Percentiles rank a stretch among this genome's conserved stretches.
Conservation (phyloP, 2,329 filamentous ascomycete species). For the Keithomyces neogunnii region DNA sequence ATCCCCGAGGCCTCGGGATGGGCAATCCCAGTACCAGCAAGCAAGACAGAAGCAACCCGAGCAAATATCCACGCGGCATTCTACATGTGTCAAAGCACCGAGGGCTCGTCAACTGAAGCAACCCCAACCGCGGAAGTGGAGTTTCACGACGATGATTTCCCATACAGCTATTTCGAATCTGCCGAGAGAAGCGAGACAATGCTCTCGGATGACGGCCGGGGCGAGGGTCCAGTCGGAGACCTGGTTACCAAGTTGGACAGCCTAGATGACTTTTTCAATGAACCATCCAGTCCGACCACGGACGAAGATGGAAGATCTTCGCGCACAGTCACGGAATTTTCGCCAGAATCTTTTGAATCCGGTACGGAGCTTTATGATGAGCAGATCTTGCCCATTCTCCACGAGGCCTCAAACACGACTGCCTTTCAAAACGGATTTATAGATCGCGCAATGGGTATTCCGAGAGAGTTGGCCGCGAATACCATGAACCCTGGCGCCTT, state of each 20-base stretch:
- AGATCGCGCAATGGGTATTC: conserved; percentile 56
- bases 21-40: conserved; percentile 89
- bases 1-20: conserved; percentile 94
- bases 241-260: conserved; percentile 74
- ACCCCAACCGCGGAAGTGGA: conserved; percentile 78
- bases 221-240: conserved; percentile 63
- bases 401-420: conserved; percentile 71
- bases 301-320: conserved; percentile 53
- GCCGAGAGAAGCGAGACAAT: conserved; percentile 77
- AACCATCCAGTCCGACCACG: conserved; percentile 50
- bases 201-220: conserved; percentile 75
- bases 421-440: conserved; percentile 86
- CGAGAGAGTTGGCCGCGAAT: conserved; percentile 51
- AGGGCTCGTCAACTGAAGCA: conserved; percentile 48
- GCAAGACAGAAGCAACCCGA: conserved; percentile 77
- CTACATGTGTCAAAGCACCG: conserved; percentile 75
- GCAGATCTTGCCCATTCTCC: conserved; percentile 81
- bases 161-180: conserved; percentile 68
- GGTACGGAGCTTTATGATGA: conserved; percentile 85
- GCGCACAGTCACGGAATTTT: conserved; percentile 55
- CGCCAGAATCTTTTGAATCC: conserved; percentile 58
- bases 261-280: conserved; percentile 75
- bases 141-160: conserved; percentile 85
- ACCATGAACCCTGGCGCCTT: conserved; percentile 56
- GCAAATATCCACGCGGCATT: conserved; percentile 94